Conservation (phyloP, 2,329 filamentous ascomycete genomes). For the Diaporthe australafricana region DNA sequence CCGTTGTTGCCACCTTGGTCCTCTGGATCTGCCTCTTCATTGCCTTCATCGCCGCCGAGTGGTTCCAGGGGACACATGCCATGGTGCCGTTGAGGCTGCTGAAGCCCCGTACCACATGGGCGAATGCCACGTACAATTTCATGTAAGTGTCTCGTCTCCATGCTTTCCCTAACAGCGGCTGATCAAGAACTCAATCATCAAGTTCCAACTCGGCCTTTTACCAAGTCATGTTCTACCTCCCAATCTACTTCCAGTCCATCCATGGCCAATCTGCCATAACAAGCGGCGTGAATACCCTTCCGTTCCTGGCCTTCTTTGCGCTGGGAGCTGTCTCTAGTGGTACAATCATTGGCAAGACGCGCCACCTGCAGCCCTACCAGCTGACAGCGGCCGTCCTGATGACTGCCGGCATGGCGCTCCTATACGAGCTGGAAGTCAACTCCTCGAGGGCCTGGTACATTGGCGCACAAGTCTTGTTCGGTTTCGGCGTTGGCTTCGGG, state of each 20-base stretch:
- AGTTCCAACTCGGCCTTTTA: constrained; percentile 12
- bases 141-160: constrained; percentile 31
- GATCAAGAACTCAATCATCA: not conserved
- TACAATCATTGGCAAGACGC: not conserved
- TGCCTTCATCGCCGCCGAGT: no score
- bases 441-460: constrained; percentile 28
- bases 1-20: constrained; percentile 18
- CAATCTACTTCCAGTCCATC: constrained; percentile 29
- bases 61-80: no score
- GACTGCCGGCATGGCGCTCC: not conserved
- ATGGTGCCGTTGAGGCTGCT: constrained; percentile 25
- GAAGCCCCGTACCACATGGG: constrained; percentile 15
- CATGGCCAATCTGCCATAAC: constrained; percentile 20
- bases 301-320: constrained; percentile 27
- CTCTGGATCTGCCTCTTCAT: not conserved
- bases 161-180: no score
- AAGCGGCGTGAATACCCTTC: constrained; percentile 19
- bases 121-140: constrained; percentile 17
- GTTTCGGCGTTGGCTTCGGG: constrained; percentile 33
- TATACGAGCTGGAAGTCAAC: constrained; percentile 3
- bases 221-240: constrained; percentile 28
- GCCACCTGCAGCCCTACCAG: not conserved
- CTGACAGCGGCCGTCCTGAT: no score
- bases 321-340: constrained; percentile 19
- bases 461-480: constrained; percentile 30